phyloP scores from a whole-genome alignment of 2,329 filamentous ascomycete genomes.

The Xylariomycetidae sp. region DNA sequence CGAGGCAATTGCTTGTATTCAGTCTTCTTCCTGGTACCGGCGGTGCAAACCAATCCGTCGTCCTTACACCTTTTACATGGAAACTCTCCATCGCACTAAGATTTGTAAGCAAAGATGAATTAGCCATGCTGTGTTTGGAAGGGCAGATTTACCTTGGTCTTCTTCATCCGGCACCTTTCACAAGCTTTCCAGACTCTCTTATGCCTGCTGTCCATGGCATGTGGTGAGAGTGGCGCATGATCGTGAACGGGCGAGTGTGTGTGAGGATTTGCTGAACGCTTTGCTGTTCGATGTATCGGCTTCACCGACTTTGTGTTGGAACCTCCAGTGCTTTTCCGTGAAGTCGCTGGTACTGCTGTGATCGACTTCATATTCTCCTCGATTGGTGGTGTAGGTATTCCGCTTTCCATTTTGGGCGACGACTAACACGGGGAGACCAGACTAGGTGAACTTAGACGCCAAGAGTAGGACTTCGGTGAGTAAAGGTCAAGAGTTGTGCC shows the following conservation, averaged over 20 bases:
- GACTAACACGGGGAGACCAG: too few species aligned
- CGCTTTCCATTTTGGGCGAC: constrained; percentile 42
- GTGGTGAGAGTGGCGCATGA: constrained; percentile 33
- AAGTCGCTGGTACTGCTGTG: constrained; percentile 10
- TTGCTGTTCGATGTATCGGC: constrained; percentile 45
- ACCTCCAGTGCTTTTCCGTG: constrained; percentile 23
- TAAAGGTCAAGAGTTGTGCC: too few species aligned
- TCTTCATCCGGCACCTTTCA: constrained; percentile 64
- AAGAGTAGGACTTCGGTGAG: too few species aligned
- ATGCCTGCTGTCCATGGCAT: constrained; percentile 49
- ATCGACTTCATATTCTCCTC: constrained; percentile 29
- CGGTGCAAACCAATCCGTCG: constrained; percentile 59
- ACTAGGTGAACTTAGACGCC: too few species aligned
- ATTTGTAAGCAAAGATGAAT: constrained; percentile 8
- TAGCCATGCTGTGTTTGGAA: background rate
- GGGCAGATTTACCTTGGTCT: constrained; percentile 53
- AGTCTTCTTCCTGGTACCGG: constrained; percentile 61
- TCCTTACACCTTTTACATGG: constrained; percentile 64
- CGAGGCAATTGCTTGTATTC: constrained; percentile 62
- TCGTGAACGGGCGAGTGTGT: constrained; percentile 31
- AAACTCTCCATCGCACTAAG: constrained; percentile 61
- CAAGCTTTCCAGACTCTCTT: constrained; percentile 66
- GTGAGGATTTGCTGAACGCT: constrained; percentile 41
- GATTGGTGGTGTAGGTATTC: constrained; percentile 48
- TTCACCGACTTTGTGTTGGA: constrained; percentile 43